Percentiles rank a stretch among this genome's conserved stretches.
Conservation (phyloP, 1,284 basidiomycete species). For the Naganishia cerealis region DNA sequence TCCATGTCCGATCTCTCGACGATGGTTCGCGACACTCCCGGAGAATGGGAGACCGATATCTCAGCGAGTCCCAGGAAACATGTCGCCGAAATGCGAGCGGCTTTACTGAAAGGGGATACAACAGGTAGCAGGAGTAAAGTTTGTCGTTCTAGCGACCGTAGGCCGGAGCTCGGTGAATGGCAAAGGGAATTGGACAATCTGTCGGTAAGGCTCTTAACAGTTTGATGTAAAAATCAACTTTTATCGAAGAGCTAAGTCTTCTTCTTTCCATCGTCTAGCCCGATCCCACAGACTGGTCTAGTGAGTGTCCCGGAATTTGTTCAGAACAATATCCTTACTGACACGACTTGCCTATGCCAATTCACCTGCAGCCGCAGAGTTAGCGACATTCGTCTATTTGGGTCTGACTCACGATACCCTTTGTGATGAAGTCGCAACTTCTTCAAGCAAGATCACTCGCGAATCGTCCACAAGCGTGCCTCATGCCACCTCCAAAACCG, state of each 20-base stretch:
- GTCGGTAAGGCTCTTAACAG: neutral
- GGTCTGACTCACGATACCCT: neutral
- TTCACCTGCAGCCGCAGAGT: slow-evolving; percentile 1
- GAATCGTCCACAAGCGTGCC: neutral
- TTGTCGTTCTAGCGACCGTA: neutral
- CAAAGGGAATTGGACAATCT: neutral
- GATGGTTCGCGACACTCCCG: neutral
- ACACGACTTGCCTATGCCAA: neutral
- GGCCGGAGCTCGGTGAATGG: neutral
- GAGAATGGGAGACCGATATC: neutral
- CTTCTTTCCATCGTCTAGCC: neutral
- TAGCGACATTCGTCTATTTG: slow-evolving; percentile 2
- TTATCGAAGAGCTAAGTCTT: neutral
- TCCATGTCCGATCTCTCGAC: slow-evolving; percentile 23
- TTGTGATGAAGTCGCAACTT: neutral
- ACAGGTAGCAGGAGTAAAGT: neutral
- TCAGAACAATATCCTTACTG: too few species aligned
- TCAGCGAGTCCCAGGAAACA: slow-evolving; percentile 23
- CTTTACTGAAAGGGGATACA: neutral
- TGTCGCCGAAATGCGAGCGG: slow-evolving; percentile 9
- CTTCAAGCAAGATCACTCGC: neutral
- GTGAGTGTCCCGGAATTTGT: slow-evolving; percentile 6
- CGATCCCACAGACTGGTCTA: slow-evolving; percentile 28
- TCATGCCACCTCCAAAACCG: slow-evolving; percentile 1
- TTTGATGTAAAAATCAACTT: neutral